Evolutionary conservation across 495 filamentous ascomycete genomes (phyloP).

Genomic region (Gamarada debralockiae): DNA sequence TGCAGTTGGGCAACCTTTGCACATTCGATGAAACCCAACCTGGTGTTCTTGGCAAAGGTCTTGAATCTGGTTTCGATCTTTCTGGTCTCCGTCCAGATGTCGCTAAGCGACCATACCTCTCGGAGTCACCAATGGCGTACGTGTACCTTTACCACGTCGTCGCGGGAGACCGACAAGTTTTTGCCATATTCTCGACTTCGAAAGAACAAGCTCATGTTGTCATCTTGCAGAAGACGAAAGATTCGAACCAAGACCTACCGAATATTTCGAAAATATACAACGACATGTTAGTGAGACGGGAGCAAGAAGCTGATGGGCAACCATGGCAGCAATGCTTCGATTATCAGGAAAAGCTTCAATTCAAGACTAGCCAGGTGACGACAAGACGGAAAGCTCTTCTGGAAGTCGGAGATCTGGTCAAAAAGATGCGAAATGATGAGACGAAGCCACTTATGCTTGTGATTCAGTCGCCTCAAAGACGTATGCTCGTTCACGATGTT

Average conservation of each 20-base stretch:
- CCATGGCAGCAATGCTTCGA: constrained; percentile 74
- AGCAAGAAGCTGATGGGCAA: constrained; percentile 62
- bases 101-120: constrained; percentile 69
- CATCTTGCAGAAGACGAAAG: constrained; percentile 73
- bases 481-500: constrained; percentile 76
- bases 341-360: constrained; percentile 84
- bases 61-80: constrained; percentile 92
- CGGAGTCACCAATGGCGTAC: constrained; percentile 65
- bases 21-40: constrained; percentile 90
- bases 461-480: constrained; percentile 83
- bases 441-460: constrained; percentile 74
- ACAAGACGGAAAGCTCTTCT: constrained; percentile 84
- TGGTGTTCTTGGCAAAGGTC: constrained; percentile 86
- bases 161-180: constrained; percentile 86
- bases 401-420: constrained; percentile 78
- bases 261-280: constrained; percentile 88
- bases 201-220: constrained; percentile 79
- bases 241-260: constrained; percentile 71
- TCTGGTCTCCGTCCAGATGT: constrained; percentile 63
- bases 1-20: constrained; percentile 89
- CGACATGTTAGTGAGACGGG: constrained; percentile 62
- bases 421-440: constrained; percentile 85
- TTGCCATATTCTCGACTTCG: constrained; percentile 85
- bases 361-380: constrained; percentile 82
- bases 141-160: constrained; percentile 90